A percentile compares a stretch with the other conserved stretches of the same genome.
phyloP scores from a whole-genome alignment of 331 rosid genomes.

The Pyrus hybrid region DNA sequence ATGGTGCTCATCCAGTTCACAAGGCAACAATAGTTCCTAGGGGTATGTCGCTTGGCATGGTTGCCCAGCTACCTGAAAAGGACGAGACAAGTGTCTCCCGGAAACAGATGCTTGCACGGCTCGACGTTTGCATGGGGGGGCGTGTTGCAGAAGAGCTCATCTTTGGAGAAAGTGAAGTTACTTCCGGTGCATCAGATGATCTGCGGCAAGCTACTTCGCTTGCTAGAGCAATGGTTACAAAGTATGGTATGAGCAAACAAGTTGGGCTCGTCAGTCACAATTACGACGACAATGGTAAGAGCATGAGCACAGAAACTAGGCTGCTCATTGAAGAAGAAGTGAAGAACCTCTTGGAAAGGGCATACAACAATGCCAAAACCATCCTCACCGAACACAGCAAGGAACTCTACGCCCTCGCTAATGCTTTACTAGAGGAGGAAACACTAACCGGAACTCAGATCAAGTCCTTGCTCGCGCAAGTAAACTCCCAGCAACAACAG shows the following conservation, averaged over 20 bases:
- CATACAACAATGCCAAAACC: constrained; percentile 68
- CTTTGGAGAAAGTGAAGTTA: constrained; percentile 76
- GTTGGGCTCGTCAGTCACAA: constrained; percentile 65
- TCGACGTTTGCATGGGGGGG: constrained; percentile 82
- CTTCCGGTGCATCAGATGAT: constrained; percentile 69
- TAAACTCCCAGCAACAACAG: constrained; percentile 39
- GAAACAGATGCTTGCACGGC: constrained; percentile 73
- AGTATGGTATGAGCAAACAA: constrained; percentile 73
- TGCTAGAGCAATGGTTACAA: constrained; percentile 76
- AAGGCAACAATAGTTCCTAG: constrained; percentile 89
- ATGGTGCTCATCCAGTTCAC: constrained; percentile 73
- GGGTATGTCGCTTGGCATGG: constrained; percentile 87
- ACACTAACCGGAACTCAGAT: constrained; percentile 73
- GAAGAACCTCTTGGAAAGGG: constrained; percentile 49
- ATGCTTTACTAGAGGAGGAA: constrained; percentile 53
- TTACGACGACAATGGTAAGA: constrained; percentile 62
- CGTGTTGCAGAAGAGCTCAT: constrained; percentile 80
- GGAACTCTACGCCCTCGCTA: constrained; percentile 74
- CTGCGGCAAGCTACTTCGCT: constrained; percentile 54
- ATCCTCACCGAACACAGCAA: constrained; percentile 58
- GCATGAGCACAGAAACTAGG: constrained; percentile 85
- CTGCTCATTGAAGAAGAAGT: constrained; percentile 75
- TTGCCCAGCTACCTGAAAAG: constrained; percentile 60
- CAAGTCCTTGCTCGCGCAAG: constrained; percentile 38
- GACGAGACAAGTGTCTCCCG: constrained; percentile 61